Conservation (phyloP, 1,284 basidiomycete genomes). For the Hymenochaete sp. region DNA sequence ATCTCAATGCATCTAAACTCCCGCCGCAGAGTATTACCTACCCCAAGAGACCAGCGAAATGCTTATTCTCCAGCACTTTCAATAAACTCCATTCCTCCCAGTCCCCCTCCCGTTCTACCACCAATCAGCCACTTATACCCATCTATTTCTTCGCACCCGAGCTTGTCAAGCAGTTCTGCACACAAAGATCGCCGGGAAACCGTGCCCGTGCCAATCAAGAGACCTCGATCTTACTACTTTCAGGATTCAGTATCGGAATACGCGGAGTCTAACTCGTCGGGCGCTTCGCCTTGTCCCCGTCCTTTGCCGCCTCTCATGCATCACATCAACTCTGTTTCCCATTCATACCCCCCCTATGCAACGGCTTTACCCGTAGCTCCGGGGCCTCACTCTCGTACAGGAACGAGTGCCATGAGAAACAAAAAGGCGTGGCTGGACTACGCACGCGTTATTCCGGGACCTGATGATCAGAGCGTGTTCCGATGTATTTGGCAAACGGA, state of each 20-base stretch:
- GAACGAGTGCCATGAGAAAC: constrained; percentile 16
- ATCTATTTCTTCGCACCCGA: constrained; percentile 5
- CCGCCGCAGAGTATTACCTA: too few relatives aligned
- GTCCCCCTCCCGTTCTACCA: constrained; percentile 11
- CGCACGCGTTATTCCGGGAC: constrained; percentile 3
- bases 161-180: constrained; percentile 3
- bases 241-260: constrained; percentile 7
- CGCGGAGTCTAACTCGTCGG: constrained; percentile 2
- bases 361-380: constrained; percentile 27
- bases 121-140: constrained; percentile 10
- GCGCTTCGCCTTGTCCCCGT: neutral
- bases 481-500: constrained; percentile 25
- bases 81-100: constrained; percentile 9
- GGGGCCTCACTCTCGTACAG: constrained; percentile 24
- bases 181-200: constrained; percentile 10
- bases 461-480: constrained; percentile 18
- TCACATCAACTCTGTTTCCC: too few relatives aligned
- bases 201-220: neutral
- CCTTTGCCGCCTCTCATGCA: neutral
- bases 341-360: too few relatives aligned
- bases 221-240: neutral
- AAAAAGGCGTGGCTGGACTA: constrained; percentile 18
- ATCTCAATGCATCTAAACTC: too few relatives aligned
- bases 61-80: constrained; percentile 11
- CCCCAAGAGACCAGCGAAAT: neutral